Conservation (phyloP, 2,329 filamentous ascomycete species). For the Aspergillus aculeatinus region DNA sequence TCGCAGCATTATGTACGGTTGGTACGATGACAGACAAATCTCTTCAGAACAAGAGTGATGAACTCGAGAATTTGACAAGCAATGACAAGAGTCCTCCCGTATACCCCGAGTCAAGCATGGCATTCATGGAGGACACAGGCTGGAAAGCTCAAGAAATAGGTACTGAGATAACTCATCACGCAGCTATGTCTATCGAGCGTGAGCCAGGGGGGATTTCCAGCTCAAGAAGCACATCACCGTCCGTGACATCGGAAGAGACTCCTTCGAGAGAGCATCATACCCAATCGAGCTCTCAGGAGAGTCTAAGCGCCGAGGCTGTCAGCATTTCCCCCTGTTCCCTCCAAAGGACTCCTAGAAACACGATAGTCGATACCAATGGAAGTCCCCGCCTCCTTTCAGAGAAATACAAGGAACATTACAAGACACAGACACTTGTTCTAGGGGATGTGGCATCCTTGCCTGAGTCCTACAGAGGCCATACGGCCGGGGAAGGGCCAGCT, state of each 20-base stretch:
- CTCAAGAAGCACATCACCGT: background rate
- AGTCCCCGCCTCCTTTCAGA: constrained; percentile 30
- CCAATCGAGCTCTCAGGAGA: background rate
- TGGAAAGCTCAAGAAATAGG: background rate
- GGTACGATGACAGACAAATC: background rate
- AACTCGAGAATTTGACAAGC: background rate
- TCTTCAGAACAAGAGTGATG: background rate
- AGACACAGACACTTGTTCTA: background rate
- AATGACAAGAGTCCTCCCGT: background rate
- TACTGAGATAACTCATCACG: background rate
- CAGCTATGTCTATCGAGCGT: background rate
- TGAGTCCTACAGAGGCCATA: background rate
- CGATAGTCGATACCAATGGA: constrained; percentile 39
- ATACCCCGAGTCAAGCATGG: background rate
- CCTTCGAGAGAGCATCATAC: background rate
- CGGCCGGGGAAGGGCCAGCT: background rate
- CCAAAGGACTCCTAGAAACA: constrained; percentile 11
- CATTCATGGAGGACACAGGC: background rate
- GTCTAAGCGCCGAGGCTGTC: background rate
- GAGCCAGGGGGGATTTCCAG: background rate
- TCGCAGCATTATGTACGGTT: background rate
- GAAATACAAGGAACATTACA: background rate
- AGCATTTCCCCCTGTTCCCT: background rate
- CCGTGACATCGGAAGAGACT: background rate
- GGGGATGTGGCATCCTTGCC: background rate